A percentile compares a stretch with the other conserved stretches of the same genome.
Conservation (phyloP, 1,139 yeast species). For the Nakaseomyces bracarensis region DNA sequence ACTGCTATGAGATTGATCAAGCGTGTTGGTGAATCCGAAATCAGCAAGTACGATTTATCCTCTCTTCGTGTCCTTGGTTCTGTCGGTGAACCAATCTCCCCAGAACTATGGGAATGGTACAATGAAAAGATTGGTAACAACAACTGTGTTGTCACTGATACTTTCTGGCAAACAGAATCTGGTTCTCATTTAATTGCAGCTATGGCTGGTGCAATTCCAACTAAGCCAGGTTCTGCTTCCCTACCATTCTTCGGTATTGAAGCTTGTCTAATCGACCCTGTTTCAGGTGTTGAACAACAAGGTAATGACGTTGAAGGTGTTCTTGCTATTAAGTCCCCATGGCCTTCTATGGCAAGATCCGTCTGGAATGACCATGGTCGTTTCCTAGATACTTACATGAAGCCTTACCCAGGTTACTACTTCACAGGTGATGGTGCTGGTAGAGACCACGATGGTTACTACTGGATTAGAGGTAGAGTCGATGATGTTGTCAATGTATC, state of each 20-base stretch:
- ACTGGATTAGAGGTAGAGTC: slow-evolving; percentile 98
- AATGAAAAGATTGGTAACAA: slow-evolving; percentile 84
- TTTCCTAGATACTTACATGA: slow-evolving; percentile 86
- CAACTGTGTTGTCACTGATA: slow-evolving; percentile 80
- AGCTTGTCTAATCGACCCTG: slow-evolving; percentile 87
- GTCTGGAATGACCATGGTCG: slow-evolving; percentile 88
- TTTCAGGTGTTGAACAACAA: slow-evolving; percentile 67
- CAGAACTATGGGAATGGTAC: slow-evolving; percentile 99
- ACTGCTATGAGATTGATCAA: slow-evolving; percentile 92
- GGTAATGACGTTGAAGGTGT: slow-evolving; percentile 97
- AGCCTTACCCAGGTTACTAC: slow-evolving; percentile 93
- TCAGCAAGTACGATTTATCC: slow-evolving; percentile 77
- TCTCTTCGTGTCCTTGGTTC: slow-evolving; percentile 92
- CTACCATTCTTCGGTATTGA: slow-evolving; percentile 94
- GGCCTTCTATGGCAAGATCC: slow-evolving; percentile 99
- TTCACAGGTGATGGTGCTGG: slow-evolving; percentile 99
- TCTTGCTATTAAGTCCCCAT: slow-evolving; percentile 74
- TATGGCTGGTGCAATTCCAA: slow-evolving; percentile 86
- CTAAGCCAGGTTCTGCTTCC: slow-evolving; percentile 96
- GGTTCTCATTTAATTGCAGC: slow-evolving; percentile 97
- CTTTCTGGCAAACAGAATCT: slow-evolving; percentile 98
- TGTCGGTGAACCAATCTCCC: slow-evolving; percentile 97
- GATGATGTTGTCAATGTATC: slow-evolving; percentile 97
- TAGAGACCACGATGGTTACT: slow-evolving; percentile 92
- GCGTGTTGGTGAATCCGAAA: slow-evolving; percentile 84